These are phyloP conservation scores for Moringa oleifera DNA, from an alignment of 345 rosid species.

Conservation along the genomic window DNA sequence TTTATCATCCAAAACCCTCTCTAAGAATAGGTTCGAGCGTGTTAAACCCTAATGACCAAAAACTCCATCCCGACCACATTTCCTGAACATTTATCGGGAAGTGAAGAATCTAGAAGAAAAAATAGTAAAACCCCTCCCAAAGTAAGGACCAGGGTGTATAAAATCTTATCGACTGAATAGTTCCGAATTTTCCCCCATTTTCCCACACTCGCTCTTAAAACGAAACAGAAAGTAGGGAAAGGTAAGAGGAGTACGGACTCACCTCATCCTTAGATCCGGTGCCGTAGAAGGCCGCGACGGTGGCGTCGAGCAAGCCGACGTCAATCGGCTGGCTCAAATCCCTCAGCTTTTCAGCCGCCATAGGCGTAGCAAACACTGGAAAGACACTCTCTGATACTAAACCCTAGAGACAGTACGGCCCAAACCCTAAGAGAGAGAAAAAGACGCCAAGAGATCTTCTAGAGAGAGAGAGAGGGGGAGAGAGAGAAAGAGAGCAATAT, in stretches of 20 bases:
- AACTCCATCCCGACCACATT: not conserved
- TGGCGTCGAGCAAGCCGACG: conserved; percentile 85
- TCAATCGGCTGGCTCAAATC: conserved; percentile 96
- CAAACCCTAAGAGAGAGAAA: conserved; percentile 56
- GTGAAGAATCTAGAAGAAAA: not conserved
- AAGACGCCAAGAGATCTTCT: conserved; percentile 16
- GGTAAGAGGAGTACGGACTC: not conserved
- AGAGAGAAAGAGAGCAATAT: conserved; percentile 15
- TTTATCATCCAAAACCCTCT: not conserved
- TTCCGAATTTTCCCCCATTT: not conserved
- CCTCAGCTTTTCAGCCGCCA: conserved; percentile 97
- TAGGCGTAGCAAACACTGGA: conserved; percentile 27
- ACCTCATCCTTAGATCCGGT: conserved; percentile 99
- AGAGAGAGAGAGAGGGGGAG: conserved; percentile 29
- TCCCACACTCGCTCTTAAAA: not conserved
- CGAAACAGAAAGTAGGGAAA: not conserved
- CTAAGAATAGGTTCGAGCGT: not conserved
- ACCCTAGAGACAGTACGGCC: conserved; percentile 27
- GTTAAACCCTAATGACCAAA: not conserved
- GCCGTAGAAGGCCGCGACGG: conserved; percentile 99
- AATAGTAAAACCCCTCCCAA: not conserved
- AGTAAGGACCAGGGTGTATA: not conserved
- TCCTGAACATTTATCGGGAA: not conserved
- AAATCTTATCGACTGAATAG: not conserved
- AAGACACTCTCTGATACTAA: conserved; percentile 18